Conservation (phyloP, 441 rosid genomes). For the Adansonia madagascariensis region DNA sequence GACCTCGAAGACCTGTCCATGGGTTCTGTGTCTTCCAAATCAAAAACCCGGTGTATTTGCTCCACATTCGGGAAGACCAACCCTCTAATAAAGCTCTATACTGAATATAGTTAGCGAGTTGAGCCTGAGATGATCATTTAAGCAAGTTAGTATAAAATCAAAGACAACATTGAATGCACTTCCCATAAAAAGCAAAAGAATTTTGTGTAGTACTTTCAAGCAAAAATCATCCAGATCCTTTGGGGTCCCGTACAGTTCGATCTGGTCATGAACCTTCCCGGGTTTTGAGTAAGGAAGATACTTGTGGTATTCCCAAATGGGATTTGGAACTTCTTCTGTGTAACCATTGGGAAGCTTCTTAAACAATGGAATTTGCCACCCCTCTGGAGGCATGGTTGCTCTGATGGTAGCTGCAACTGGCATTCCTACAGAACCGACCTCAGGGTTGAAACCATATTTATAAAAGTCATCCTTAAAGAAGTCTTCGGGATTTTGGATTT, state of each 20-base stretch:
- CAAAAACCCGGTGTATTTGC: conserved; percentile 91
- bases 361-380: conserved; percentile 86
- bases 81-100: conserved; percentile 96
- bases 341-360: conserved; percentile 63
- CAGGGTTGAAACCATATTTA: conserved; percentile 93
- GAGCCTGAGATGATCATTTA: conserved; percentile 60
- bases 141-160: conserved; percentile 26
- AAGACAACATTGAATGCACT: conserved; percentile 13
- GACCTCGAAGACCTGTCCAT: conserved; percentile 99
- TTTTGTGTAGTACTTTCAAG: conserved; percentile 60
- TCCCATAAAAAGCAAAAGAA: conserved; percentile 26
- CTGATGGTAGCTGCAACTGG: conserved; percentile 96
- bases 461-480: conserved; percentile 80
- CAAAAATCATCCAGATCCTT: conserved; percentile 93
- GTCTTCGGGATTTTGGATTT: conserved; percentile 90
- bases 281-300: conserved; percentile 93
- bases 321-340: conserved; percentile 86
- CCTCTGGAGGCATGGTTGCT: conserved; percentile 95
- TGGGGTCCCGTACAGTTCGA: conserved; percentile 67
- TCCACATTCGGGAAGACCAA: conserved; percentile 96
- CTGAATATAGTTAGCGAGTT: conserved; percentile 84
- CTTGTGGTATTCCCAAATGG: conserved; percentile 92
- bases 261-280: conserved; percentile 87
- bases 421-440: conserved; percentile 97
- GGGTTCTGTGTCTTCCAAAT: conserved; percentile 99